Conservation (phyloP, 208 protist genomes). For the Vickermania ingenoplastis region DNA sequence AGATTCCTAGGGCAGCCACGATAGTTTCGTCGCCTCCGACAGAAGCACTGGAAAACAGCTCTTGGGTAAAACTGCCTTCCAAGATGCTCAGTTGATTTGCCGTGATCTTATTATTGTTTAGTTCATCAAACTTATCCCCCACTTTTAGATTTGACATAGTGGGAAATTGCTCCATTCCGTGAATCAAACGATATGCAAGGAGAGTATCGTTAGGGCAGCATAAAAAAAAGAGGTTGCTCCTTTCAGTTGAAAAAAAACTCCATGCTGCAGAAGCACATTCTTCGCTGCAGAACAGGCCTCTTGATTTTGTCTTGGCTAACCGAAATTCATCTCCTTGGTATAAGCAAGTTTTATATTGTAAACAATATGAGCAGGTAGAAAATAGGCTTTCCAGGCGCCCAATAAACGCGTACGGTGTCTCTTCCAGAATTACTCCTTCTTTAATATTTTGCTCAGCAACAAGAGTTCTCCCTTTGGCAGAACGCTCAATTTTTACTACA, state of each 20-base stretch:
- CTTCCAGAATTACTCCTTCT: slow-evolving; percentile 37
- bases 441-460: slow-evolving; percentile 27
- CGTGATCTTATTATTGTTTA: slow-evolving; percentile 23
- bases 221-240: slow-evolving; percentile 71
- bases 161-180: slow-evolving; percentile 18
- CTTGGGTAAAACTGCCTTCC: slow-evolving; percentile 35
- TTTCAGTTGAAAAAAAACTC: slow-evolving; percentile 59
- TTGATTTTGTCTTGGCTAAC: slow-evolving; percentile 27
- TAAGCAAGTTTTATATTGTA: slow-evolving; percentile 56
- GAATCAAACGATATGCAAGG: slow-evolving; percentile 55
- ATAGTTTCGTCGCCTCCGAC: slow-evolving; percentile 67
- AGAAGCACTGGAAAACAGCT: slow-evolving; percentile 38
- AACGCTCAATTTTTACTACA: neutral
- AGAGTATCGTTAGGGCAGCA: slow-evolving; percentile 78
- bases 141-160: slow-evolving; percentile 12
- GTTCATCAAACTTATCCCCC: slow-evolving; percentile 16
- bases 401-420: slow-evolving; percentile 54
- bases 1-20: slow-evolving; percentile 47
- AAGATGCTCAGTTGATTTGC: slow-evolving; percentile 34
- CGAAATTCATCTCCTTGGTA: slow-evolving; percentile 61
- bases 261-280: slow-evolving; percentile 47
- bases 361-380: slow-evolving; percentile 66
- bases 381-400: slow-evolving; percentile 60
- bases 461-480: slow-evolving; percentile 31
- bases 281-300: slow-evolving; percentile 82